Base-by-base conservation (phyloP, 768 basidiomycete genomes). In the Naematelia aurantialba region DNA sequence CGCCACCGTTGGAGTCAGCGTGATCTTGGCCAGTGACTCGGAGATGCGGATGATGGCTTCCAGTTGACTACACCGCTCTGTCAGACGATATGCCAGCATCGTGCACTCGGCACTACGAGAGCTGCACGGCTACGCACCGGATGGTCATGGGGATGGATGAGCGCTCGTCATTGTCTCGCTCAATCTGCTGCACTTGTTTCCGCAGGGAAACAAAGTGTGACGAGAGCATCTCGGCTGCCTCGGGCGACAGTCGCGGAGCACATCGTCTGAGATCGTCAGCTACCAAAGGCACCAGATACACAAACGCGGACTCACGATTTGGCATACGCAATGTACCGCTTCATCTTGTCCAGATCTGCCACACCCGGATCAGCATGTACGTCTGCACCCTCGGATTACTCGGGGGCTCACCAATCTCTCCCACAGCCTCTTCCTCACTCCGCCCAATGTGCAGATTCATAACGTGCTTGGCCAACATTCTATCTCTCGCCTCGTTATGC, bases 41-140 rank as follows among this genome's bases (percentile, higher is more conserved):
- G 96, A 98, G 74, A 98, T 98, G 31, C 96, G 92, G 73, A 98
- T 92, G 74, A 99, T 93, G 42, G 96, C 96, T 80, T 99, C 96
- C 3, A 99, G 82, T 86, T 99, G 96, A 54, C 84, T 85, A 67
- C 8, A n/a, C 22, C 30, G 17, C 4, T n/a, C 22, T 49, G 26
- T 55, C 52, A 31, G 39, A 10, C 14, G 45, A 22, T 46, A 4
- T 19, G 52, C n/a, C 22, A 25, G 14, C 19, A 12, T 27, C 8
- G 10, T 48, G 47, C 27, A 25, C 10, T 4, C 12, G n/a, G 46
- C 24, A 19, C 8, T 8, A 17, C 8, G 34, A 39, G 34, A 51
- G 4, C 58, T 42, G 22, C 12, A n/a, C 17, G 21, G 52, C 2
- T 14, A 80, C 86, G 45, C 56, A 92, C 91, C 92, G 92, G 70